Base-by-base conservation (phyloP, 2,329 filamentous ascomycete genomes). In the Hypoxylon sp. region DNA sequence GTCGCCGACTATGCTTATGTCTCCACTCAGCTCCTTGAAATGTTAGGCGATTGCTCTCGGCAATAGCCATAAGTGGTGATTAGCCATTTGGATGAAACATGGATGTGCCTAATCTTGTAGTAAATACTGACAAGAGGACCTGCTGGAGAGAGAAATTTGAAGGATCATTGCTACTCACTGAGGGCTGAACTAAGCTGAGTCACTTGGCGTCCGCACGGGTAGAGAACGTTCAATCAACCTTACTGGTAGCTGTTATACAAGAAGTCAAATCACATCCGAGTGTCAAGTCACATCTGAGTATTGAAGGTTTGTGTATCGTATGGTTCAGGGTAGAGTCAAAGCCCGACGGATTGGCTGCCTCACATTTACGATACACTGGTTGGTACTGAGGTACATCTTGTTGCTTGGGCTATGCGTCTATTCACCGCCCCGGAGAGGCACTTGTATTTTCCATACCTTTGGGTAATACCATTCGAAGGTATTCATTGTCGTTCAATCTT, bases 401-500 rank as follows among this genome's bases (percentile, higher is more conserved):
- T 9, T 21, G 17, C 38, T 19, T 19, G 17, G 4, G 38, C 38
- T 11, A 43, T 43, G 11, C 17, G 17, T 43, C 19, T 11, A 21
- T 43, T 11, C 11, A 43, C 11, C 11, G 38, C 2, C 17, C 38
- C 11, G 9, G 17, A 21, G 2, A 11, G 11, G 17, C 5, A 2
- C 9, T 43, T 21, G 9, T 43, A 43, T 17, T 21, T 43, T 14
- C 14, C 5, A 38, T 14, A 2, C 34, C 14, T 14, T 6, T 4
- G 5, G 38, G 19, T 21, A 9, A 5, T 43, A 17, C 17, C 17
- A 17, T 11, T 21, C 17, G 14, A 43, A 19, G 2, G 17, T 17
- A 7, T 21, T 21, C n/a, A 5, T 41, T 7, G n/a, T 41, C 23
- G 43, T 34, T 67, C 52, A 77, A 58, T 78, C 75, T 46, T 77